Evolutionary conservation across 805 yeast species (phyloP), one percentile per base, ranked within the genome.

Genomic region (Kuraishia hungarica): DNA sequence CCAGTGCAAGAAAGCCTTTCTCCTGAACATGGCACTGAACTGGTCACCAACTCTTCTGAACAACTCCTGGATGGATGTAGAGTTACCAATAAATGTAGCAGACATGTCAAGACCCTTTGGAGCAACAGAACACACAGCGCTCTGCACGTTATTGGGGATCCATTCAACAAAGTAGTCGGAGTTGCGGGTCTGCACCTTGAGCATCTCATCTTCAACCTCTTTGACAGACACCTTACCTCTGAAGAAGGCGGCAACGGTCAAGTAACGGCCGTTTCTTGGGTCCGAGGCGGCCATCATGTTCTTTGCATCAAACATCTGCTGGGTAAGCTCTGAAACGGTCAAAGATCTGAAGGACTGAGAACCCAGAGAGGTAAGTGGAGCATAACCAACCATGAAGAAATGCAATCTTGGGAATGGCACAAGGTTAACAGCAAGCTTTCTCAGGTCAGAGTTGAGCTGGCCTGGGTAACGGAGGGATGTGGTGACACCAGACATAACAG

Each of bases 211-310:
- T 72, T 91, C 97, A 58, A 91, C 96, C 75, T 91, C 97, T 73
- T 89, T 89, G 55, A 88, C 88, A 20, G 96, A 87, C 52, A 88
- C 96, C 64, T 89, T 87, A 74, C 97, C 97, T 72, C 97, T 83
- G 78, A 89, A 91, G 77, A 91, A 88, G 19, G 97, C 92, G 43
- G 97, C 96, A 56, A 89, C 96, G 10, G 97, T 89, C 70, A 91
- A 78, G 73, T 91, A 91, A 70, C 96, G 82, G 62, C 97, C 97
- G 68, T 85, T 84, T 74, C 86, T 80, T 62, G 97, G 96, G 72
- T 91, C 92, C 21, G 93, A 82, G 51, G 96, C 97, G 47, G 97
- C 96, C 97, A 91, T 91, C 94, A 91, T 88, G 73, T 89, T 91
- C 70, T 83, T 86, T 55, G 96, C 80, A 69, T 90, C 96, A 67